A percentile compares a stretch with the other conserved stretches of the same genome.
Conservation (phyloP, 2,329 filamentous ascomycete species). For the Madurella mycetomatis region DNA sequence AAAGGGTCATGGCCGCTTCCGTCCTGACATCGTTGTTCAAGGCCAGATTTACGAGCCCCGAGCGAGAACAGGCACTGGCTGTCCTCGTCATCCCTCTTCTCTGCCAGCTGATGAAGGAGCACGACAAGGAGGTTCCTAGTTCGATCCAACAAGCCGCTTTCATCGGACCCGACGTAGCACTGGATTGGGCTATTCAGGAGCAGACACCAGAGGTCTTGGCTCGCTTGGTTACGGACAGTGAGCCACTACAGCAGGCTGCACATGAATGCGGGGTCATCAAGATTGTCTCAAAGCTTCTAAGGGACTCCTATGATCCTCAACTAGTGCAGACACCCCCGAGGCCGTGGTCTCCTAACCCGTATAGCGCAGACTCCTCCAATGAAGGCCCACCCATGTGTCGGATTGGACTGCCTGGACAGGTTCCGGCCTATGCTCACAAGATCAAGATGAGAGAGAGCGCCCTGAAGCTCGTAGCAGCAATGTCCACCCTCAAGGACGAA, state of each 20-base stretch:
- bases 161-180: conserved; percentile 36
- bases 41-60: conserved; percentile 60
- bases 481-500: conserved; percentile 76
- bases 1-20: conserved; percentile 63
- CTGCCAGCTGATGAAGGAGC: conserved; percentile 59
- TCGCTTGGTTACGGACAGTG: conserved; percentile 71
- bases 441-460: conserved; percentile 72
- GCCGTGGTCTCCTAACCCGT: conserved; percentile 35
- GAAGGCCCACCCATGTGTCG: conserved; percentile 35
- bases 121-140: conserved; percentile 29
- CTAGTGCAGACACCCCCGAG: conserved; percentile 29
- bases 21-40: conserved; percentile 67
- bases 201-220: conserved; percentile 72
- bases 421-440: conserved; percentile 59
- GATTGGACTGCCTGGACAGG: conserved; percentile 58
- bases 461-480: conserved; percentile 73
- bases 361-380: conserved; percentile 13
- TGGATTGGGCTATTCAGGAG: conserved; percentile 56
- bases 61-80: conserved; percentile 60
- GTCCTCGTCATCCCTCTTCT: conserved; percentile 67
- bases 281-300: conserved; percentile 45
- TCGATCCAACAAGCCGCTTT: conserved; percentile 30
- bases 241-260: conserved; percentile 74
- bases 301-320: conserved; percentile 47
- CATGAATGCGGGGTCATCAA: conserved; percentile 58